Evolutionary conservation across 352 stramenopile species (phyloP).

Genomic region (Globisporangium polare): DNA sequence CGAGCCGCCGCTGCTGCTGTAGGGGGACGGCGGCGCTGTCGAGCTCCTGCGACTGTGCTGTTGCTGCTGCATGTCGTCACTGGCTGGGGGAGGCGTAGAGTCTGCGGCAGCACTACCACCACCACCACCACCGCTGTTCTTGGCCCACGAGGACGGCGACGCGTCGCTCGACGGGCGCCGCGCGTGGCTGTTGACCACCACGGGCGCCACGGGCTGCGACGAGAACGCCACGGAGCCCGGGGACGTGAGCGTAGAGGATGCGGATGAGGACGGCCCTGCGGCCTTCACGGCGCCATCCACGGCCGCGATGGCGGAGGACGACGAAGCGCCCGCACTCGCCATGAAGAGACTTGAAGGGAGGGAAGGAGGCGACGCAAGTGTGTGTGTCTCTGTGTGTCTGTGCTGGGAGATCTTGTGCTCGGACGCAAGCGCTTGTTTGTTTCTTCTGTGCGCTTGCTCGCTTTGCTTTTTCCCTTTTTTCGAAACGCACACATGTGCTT

Average conservation of each 20-base stretch:
- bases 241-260: constrained; percentile 12
- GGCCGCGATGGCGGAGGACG: not conserved
- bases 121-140: not conserved
- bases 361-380: not conserved
- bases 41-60: not conserved
- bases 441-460: too few relatives aligned
- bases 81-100: not conserved
- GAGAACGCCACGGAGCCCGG: constrained; percentile 30
- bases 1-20: constrained; percentile 12
- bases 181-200: constrained; percentile 25
- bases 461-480: too few relatives aligned
- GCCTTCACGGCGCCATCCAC: not conserved
- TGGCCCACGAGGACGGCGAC: not conserved
- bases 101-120: not conserved
- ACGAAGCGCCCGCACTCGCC: constrained; percentile 1
- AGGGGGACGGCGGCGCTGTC: constrained; percentile 1
- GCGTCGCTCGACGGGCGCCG: constrained; percentile 18
- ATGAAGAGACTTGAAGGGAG: not conserved
- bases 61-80: not conserved
- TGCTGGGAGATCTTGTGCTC: too few relatives aligned
- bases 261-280: too few relatives aligned
- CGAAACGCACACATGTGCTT: too few relatives aligned
- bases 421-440: not conserved
- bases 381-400: not conserved
- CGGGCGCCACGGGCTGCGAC: constrained; percentile 30